Evolutionary conservation across 73 alveolate species (phyloP), one percentile per base, ranked within the genome.

Genomic region (Paramecium pentaurelia): DNA sequence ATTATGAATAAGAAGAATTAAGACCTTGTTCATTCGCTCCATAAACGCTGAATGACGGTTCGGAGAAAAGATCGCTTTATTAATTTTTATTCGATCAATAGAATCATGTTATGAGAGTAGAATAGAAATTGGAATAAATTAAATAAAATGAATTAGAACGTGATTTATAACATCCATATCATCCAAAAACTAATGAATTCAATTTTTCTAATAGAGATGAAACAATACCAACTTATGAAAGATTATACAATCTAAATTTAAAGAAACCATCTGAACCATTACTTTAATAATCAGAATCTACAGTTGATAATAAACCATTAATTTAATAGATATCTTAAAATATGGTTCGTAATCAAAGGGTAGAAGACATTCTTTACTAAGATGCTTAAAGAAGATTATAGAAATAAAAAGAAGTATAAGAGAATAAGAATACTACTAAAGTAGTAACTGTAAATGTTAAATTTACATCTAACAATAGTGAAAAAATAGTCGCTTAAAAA

Each of bases 391-490:
- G 92, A 30, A 77, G 94, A n/a, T 28, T 40, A 45, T 64, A 71
- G 28, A 89, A 89, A 51, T 30, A 47, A 8, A 89, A 89, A 28
- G 88, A 71, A 44, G 60, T 71, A 6, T 64, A 71, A 47, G 77
- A 73, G 4, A 32, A 89, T 38, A 47, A 89, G 22, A 40, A 73
- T 73, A 37, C 58, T 2, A 60, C 86, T 27, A 89, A 83, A 32
- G 86, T 89, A 9, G 88, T 89, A 7, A 47, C 94, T 38, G 88
- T 71, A 6, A 30, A 70, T n/a, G 44, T 71, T 28, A 89, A 89
- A 73, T 71, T 44, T 32, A 89, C 94, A n/a, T 89, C 94, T 11
- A 89, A 83, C 16, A 71, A 51, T 71, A 64, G 92, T 28, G 94
- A 89, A 27, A 71, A 54, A 37, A 89, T 89, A 34, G 94, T 89